A percentile compares a stretch with the other conserved stretches of the same genome.
Evolutionary conservation across 139 green algal species (phyloP).

Genomic region (Chlorella sp.): DNA sequence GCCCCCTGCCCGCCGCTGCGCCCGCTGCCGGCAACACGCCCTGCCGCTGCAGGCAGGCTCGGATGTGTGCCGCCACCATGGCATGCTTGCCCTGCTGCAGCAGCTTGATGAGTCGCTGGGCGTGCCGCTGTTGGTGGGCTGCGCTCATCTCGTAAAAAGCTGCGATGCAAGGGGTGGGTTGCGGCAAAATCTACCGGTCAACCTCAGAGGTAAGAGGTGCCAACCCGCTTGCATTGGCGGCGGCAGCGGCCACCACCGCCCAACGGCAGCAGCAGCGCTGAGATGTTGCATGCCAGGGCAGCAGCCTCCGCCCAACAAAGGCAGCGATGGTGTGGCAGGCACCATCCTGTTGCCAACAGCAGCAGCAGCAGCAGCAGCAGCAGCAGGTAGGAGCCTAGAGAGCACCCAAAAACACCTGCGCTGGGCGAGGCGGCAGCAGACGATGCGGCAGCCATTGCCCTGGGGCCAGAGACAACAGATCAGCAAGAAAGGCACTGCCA

Average conservation of each 20-base stretch:
- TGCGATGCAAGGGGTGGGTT: background rate
- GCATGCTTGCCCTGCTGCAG: background rate
- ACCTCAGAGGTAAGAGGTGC: background rate
- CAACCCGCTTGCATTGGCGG: background rate
- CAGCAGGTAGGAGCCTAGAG: no score
- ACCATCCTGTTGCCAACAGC: no score
- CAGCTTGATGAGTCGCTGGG: background rate
- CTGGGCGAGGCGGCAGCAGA: no score
- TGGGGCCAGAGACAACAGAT: background rate
- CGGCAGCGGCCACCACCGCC: no score
- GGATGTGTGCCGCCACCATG: background rate
- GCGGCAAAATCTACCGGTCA: background rate
- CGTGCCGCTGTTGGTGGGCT: background rate
- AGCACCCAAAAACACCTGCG: no score
- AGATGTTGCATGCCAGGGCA: no score
- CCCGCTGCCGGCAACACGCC: background rate
- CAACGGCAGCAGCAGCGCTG: no score
- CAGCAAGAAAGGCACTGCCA: no score
- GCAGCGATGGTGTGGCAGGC: no score
- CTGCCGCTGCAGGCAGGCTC: background rate
- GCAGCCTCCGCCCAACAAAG: no score
- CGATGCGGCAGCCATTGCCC: background rate
- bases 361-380: background rate
- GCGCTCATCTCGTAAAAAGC: background rate
- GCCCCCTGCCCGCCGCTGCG: no score